Conservation (phyloP, 495 filamentous ascomycete species). For the Melanomma pulvis-pyrius region DNA sequence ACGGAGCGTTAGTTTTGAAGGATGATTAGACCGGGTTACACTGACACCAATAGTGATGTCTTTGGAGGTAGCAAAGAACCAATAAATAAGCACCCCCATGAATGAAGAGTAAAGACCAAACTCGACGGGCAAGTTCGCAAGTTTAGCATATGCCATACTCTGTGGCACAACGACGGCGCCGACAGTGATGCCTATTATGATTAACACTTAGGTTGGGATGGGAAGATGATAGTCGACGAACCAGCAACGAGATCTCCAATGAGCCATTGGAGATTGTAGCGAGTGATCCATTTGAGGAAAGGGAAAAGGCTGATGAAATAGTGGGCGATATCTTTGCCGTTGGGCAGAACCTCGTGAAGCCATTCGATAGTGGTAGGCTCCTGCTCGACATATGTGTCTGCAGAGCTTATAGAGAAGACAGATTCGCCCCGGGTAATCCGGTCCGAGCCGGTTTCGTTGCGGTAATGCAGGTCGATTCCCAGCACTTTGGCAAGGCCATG, state of each 20-base stretch:
- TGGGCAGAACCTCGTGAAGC: constrained; percentile 64
- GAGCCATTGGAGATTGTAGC: constrained; percentile 90
- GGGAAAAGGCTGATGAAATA: constrained; percentile 80
- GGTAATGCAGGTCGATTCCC: constrained; percentile 77
- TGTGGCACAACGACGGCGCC: constrained; percentile 96
- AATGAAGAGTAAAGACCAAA: constrained; percentile 97
- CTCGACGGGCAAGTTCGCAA: constrained; percentile 76
- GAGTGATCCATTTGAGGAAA: constrained; percentile 81
- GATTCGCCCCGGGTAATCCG: constrained; percentile 74
- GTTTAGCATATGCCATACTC: constrained; percentile 92
- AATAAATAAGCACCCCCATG: constrained; percentile 94
- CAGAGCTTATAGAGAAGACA: constrained; percentile 71
- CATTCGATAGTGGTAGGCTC: constrained; percentile 78
- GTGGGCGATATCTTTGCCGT: constrained; percentile 51
- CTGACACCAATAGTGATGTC: constrained; percentile 98
- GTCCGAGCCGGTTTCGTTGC: constrained; percentile 50
- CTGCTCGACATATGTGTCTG: constrained; percentile 80
- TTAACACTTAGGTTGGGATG: background rate
- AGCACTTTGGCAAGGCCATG: constrained; percentile 76
- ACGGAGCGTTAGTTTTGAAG: constrained; percentile 18
- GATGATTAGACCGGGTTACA: constrained; percentile 32
- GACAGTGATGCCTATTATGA: constrained; percentile 76
- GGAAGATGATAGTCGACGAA: constrained; percentile 46
- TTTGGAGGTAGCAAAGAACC: constrained; percentile 99
- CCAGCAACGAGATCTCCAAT: constrained; percentile 87